Conservation (phyloP, 2,329 filamentous ascomycete species). For the Neodidymelliopsis sp. region DNA sequence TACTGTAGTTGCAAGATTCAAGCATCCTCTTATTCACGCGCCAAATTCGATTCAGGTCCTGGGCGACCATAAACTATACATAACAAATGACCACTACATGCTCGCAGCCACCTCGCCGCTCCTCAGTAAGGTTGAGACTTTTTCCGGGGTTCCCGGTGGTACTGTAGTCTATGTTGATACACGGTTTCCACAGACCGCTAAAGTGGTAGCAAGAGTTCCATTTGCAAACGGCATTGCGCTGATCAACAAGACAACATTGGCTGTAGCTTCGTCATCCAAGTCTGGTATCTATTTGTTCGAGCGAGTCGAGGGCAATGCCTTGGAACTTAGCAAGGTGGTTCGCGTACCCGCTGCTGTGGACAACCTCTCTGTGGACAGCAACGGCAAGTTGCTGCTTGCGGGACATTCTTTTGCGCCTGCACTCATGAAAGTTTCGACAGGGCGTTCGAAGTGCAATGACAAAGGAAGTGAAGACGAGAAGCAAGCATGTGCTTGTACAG, state of each 20-base stretch:
- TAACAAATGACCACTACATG: conserved; percentile 56
- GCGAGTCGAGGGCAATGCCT: conserved; percentile 10
- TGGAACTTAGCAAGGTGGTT: conserved; percentile 23
- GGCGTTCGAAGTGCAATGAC: conserved; percentile 27
- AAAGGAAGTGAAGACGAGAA: conserved; percentile 26
- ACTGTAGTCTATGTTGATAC: conserved; percentile 48
- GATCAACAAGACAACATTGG: conserved; percentile 48
- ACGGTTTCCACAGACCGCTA: conserved; percentile 13
- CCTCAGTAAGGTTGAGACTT: conserved; percentile 51
- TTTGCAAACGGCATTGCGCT: conserved; percentile 54
- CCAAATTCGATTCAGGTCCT: conserved; percentile 53
- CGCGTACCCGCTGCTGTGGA: conserved; percentile 48
- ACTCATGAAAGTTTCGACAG: conserved; percentile 34
- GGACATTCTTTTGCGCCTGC: conserved; percentile 51
- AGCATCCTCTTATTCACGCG: conserved; percentile 41
- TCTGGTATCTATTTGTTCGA: conserved; percentile 48
- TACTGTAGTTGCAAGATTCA: conserved; percentile 40
- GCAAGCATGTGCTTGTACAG: conserved; percentile 34
- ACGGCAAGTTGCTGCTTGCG: conserved; percentile 51
- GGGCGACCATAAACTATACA: conserved; percentile 41
- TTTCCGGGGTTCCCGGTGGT: conserved; percentile 46
- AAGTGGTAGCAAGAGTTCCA: conserved; percentile 42
- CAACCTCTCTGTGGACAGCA: conserved; percentile 50
- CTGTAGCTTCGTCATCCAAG: conserved; percentile 49
- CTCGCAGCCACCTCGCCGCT: conserved; percentile 30